Base-by-base conservation (phyloP, 306 rosid genomes). In the Rosa rugosa region DNA sequence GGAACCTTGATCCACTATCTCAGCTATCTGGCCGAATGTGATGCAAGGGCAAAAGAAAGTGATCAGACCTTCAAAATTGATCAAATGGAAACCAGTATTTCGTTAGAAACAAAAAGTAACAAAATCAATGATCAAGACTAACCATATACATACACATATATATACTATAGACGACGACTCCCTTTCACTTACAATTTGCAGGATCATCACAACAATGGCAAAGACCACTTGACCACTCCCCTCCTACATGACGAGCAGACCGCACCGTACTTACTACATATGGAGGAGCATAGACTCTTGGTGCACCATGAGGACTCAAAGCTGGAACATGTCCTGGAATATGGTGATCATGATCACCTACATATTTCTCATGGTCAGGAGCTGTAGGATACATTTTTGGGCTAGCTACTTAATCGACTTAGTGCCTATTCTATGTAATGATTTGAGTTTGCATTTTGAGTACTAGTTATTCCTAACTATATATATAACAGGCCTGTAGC, bases 1-100 rank as follows among this genome's bases (percentile, higher is more conserved):
- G 46, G 69, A 77, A 68, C 90, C 97, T 84, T 79, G 81, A 50
- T 73, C 78, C 8, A 92, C 79, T 72, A 92, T 81, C 78, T 90
- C 91, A 62, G 94, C 89, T 22, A 91, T 85, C 85, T 80, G 75
- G 41, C 97, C 94, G 75, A 91, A 91, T 5, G 97, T 88, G 83
- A 90, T 77, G 76, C 92, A 90, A 49, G 97, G 94, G 82, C 94
- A 91, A 79, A 72, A 79, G 76, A 80, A 84, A 81, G 97, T 91
- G 46, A 89, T 90, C 71, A 88, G 20, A 81, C 91, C 97, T 91
- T 69, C 23, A n/a, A 63, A 49, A 20, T 3, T 7, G 27, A 59
- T 18, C 8, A 73, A 14, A 67, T 8, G 5, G 13, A 16, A 57
- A 73, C n/a, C 68, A 63, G 20, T 63, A 31, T 18, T 6, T 17